Base-by-base conservation (phyloP, 306 rosid species). In the Vigna angularis region DNA sequence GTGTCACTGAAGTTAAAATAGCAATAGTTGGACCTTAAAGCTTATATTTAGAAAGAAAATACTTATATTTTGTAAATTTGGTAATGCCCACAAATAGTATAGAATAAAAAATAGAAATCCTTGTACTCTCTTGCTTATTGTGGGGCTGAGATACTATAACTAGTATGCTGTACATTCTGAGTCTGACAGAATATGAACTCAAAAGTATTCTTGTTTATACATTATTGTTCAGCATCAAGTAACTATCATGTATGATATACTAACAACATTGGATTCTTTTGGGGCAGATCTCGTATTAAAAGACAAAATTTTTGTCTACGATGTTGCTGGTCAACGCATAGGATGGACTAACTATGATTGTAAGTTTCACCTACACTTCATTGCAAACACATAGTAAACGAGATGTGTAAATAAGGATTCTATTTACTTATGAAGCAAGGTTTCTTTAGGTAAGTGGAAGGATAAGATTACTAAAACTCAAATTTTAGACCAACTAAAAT, bases 311-410 rank as follows among this genome's bases (percentile, higher is more conserved):
- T 79, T 95, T 44, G 91, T 95, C 62, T 95, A 95, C 55, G 98
- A 95, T 88, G 85, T 95, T 76, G 93, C 83, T 51, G 78, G 86
- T 71, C 93, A 86, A 79, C 92, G 93, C 73, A 88, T 95, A 40
- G 99, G 99, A 75, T 95, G 99, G 99, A 71, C 91, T 6, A 83
- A 88, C 83, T 95, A 93, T 76, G 91, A 95, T 85, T 95, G 98
- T 95, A 84, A 95, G 99, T 91, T 80, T 79, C 69, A 36, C 30
- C 20, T 11, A 68, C 62, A 48, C 75, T 78, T 7, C 79, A 55
- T 14, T 50, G 71, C 73, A 55, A 6, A n/a, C 20, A 40, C 53
- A 70, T 51, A 13, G 10, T 10, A 28, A 16, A 49, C 42, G 5
- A 34, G 70, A 30, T 56, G 22, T 44, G 34, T 50, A 6, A 65